Conservation (phyloP, 805 yeast genomes). For the Candida ulmi region DNA sequence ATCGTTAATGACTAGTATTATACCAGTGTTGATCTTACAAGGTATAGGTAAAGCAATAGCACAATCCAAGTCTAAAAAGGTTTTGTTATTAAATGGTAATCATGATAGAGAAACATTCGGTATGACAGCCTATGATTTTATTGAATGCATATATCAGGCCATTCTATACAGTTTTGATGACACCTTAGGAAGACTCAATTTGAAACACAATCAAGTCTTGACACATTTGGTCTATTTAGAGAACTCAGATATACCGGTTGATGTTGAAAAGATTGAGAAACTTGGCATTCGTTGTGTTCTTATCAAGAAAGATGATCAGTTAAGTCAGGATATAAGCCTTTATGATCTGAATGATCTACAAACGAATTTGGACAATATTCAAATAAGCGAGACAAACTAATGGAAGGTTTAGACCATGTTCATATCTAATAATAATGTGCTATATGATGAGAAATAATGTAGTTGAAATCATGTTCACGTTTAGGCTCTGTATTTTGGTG, state of each 20-base stretch:
- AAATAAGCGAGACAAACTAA: too few species aligned
- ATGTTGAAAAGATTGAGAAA: constrained; percentile 30
- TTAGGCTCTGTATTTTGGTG: constrained; percentile 28
- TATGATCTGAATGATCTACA: constrained; percentile 41
- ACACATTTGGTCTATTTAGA: constrained; percentile 59
- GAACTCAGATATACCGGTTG: constrained; percentile 45
- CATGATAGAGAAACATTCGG: constrained; percentile 77
- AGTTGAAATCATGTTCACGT: neutral
- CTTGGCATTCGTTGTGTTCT: constrained; percentile 44
- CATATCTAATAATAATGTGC: too few species aligned
- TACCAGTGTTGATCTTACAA: constrained; percentile 69
- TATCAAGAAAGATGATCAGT: constrained; percentile 24
- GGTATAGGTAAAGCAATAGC: constrained; percentile 65
- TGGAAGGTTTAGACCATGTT: too few species aligned
- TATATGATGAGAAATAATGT: too few species aligned
- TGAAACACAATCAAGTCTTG: constrained; percentile 42
- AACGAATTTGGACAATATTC: constrained; percentile 14
- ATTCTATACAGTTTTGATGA: constrained; percentile 41
- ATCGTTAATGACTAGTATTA: constrained; percentile 78
- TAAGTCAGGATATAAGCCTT: constrained; percentile 17
- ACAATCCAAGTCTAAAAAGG: constrained; percentile 34
- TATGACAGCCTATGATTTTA: constrained; percentile 53
- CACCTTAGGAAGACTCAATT: neutral
- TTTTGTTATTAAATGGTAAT: constrained; percentile 68
- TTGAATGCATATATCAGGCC: constrained; percentile 50